Base-by-base conservation (phyloP, 108 stramenopile genomes). In the Cyclotella atomus region DNA sequence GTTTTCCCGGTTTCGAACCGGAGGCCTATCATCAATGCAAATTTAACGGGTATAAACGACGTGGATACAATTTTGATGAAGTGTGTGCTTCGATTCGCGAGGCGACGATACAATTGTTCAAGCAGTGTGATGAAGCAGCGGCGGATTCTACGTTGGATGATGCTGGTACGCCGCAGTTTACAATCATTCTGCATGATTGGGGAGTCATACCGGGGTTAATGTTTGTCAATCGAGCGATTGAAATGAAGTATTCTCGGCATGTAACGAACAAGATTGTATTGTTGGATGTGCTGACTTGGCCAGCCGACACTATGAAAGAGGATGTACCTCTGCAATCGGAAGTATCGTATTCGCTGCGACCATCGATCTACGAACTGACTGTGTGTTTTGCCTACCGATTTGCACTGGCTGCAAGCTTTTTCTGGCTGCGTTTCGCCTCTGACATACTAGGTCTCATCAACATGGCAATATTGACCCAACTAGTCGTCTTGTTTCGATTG, bases 111-210 rank as follows among this genome's bases (percentile, higher is more conserved):
- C 43, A 33, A 38, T 50, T 83, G 20, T 73, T 72, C 56, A 2
- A 14, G 17, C 47, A 73, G 36, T 77, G 15, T 28, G 33, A 59
- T 29, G 3, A 23, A 52, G 21, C 23, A n/a, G n/a, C n/a, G n/a
- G n/a, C n/a, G n/a, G n/a, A n/a, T n/a, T n/a, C n/a, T n/a, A n/a
- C n/a, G n/a, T n/a, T n/a, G n/a, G n/a, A n/a, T n/a, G n/a, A n/a
- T n/a, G n/a, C n/a, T n/a, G n/a, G n/a, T n/a, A n/a, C n/a, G n/a
- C 25, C 28, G 28, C 33, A 61, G 30, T 73, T 87, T 17, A 82
- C 80, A 33, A 71, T 76, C 2, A 78, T 87, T 28, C 81, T 82
- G 41, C 83, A 86, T 82, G 85, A 86, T 71, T 84, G 76, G 76
- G 85, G 81, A 16, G 83, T 70, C 25, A 19, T 82, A 16, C 49